These are phyloP conservation scores for Amesomyces nigricolor DNA, from an alignment of 2,329 filamentous ascomycete species.

Conservation along the genomic window DNA sequence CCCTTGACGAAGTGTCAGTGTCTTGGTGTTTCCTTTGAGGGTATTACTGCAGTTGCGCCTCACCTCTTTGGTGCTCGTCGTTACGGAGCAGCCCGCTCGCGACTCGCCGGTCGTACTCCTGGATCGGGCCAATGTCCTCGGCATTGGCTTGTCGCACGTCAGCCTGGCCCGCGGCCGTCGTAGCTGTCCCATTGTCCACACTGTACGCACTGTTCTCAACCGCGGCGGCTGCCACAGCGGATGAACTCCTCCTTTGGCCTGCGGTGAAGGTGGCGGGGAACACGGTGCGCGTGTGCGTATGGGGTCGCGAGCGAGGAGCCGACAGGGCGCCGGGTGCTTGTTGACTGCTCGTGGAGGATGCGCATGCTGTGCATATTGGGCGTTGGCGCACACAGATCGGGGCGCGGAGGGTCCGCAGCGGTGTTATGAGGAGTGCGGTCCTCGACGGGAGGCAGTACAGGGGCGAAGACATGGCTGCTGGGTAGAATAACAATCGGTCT, in stretches of 20 bases:
- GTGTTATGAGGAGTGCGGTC: constrained; percentile 2
- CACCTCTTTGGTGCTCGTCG: constrained; percentile 86
- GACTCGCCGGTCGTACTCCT: constrained; percentile 83
- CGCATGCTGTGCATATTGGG: constrained; percentile 17
- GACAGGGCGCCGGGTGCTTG: neutral
- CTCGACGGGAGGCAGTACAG: neutral
- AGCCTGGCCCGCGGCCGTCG: neutral
- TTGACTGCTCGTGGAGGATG: neutral
- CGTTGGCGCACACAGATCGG: constrained; percentile 15
- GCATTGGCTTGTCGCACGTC: constrained; percentile 24
- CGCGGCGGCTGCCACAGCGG: constrained; percentile 18
- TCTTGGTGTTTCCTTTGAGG: neutral
- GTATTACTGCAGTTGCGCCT: constrained; percentile 19
- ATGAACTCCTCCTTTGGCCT: constrained; percentile 19
- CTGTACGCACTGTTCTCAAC: constrained; percentile 20
- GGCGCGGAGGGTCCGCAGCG: neutral
- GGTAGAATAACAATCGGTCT: neutral
- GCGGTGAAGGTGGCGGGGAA: constrained; percentile 15
- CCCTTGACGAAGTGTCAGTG: constrained; percentile 40
- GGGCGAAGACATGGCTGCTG: neutral
- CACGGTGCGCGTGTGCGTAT: constrained; percentile 13
- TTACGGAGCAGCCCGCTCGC: constrained; percentile 67
- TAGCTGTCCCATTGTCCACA: constrained; percentile 1
- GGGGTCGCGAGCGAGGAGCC: neutral
- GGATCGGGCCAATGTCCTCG: constrained; percentile 61